Base-by-base conservation (phyloP, 768 basidiomycete genomes). In the Sarcodon sp. region DNA sequence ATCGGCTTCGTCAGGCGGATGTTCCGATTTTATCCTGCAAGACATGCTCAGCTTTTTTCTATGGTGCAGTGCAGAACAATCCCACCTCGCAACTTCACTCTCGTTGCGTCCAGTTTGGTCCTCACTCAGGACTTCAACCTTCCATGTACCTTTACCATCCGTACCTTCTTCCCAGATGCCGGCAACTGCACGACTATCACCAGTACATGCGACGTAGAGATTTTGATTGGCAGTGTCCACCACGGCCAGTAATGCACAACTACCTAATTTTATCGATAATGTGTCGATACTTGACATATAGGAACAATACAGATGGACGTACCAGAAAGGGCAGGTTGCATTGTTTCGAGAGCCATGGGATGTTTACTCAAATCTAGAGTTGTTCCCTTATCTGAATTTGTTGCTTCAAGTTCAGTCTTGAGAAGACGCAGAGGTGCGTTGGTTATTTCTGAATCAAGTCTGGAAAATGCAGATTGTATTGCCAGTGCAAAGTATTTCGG, bases 51-150 rank as follows among this genome's bases (percentile, higher is more conserved):
- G 35, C 6, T 11, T 18, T 21, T 47, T 12, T 49, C 34, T n/a
- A 44, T 43, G 44, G 34, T 12, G 41, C 41, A 21, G 48, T 32
- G 34, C 33, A 18, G 4, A 8, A 43, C 11, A 12, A 44, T 58
- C 69, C 45, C 55, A 92, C 93, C 92, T 77, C 61, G 75, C 75
- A 21, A 84, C 67, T 64, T 99, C 96, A 43, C 77, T 82, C 12
- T 76, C 80, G 60, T 91, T 97, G 54, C 89, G 78, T 35, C 91
- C 96, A 6, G 93, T 97, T 69, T 97, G 93, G 59, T 98, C 96
- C 63, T 97, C 91, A 31, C 78, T 89, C 52, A 99, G 71, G n/a
- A 88, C 88, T 61, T 96, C 90, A 32, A 92, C 85, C 43, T 81
- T 76, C 96, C 96, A 99, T 46, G 69, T 72, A 9, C 87, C 87